Base-by-base conservation (phyloP, 768 basidiomycete genomes). In the Rhodosporidiobolus sp. region DNA sequence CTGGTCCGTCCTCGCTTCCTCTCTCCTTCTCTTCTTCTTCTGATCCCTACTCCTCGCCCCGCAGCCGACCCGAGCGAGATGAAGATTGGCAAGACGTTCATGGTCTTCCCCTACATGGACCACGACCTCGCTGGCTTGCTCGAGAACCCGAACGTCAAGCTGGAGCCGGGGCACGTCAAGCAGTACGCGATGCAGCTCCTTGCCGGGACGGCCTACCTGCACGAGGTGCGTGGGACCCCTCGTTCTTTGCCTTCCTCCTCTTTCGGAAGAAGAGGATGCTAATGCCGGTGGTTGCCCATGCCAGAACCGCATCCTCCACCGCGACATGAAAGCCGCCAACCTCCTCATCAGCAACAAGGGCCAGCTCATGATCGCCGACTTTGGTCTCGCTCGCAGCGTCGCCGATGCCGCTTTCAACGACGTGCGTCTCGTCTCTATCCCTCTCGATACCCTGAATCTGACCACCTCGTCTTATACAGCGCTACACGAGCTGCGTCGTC, bases 71-170 rank as follows among this genome's bases (percentile, higher is more conserved):
- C 57, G 4, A 28, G 49, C 26, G 43, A 55, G 24, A 54, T 75
- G 38, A 22, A 34, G 50, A 87, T 89, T 34, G 83, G 92, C 65
- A 91, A 91, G 8, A 91, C 97, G 22, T 96, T 91, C 82, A 96
- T 98, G 93, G 95, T 97, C 53, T 99, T 98, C 79, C 96, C 96
- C 0, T 99, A 97, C 82, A 98, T 98, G 96, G 96, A 98, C 78
- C 95, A 99, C 78, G 96, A 99, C 82, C 87, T 99, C 19, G 93
- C 95, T 4, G 96, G 96, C 5, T 81, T 98, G 50, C 83, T 99
- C 70, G 92, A 94, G 81, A 97, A 98, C 79, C 59, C 58, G 45
- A 59, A 73, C 9, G 94, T 94, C 69, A 89, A 89, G 76, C 83
- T 95, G 7, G 86, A 86, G 61, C 87, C 89, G 14, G 89, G 89